These are phyloP conservation scores for Scheffersomyces titani DNA, from an alignment of 1,139 yeast genomes.

Conservation along the genomic window DNA sequence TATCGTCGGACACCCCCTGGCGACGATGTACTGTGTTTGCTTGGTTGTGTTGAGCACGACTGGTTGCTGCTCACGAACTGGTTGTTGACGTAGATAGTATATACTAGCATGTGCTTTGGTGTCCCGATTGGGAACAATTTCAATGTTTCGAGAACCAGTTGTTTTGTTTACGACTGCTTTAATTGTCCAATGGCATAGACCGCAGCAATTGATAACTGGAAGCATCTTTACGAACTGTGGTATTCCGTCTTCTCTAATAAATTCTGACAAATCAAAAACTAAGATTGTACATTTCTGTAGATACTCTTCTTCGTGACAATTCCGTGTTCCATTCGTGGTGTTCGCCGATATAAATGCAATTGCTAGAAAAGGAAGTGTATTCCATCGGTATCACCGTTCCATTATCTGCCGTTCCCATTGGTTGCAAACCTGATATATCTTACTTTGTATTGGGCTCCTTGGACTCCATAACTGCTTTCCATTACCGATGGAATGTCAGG, in stretches of 20 bases:
- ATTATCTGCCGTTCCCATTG: background rate
- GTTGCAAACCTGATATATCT: background rate
- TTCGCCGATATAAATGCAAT: background rate
- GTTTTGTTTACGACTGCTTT: background rate
- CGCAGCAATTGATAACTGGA: background rate
- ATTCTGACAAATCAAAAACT: background rate
- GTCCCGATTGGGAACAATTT: background rate
- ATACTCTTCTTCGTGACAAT: too few species aligned
- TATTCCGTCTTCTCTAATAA: background rate
- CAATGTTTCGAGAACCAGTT: background rate
- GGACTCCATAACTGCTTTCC: too few species aligned
- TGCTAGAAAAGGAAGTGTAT: background rate
- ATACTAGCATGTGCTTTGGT: background rate
- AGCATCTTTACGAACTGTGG: background rate
- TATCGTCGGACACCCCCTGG: background rate
- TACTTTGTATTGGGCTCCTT: too few species aligned
- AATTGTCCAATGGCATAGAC: background rate
- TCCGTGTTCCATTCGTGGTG: too few species aligned
- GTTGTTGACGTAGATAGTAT: background rate
- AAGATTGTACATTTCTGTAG: background rate
- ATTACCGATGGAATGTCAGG: too few species aligned
- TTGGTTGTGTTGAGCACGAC: background rate
- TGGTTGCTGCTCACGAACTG: background rate
- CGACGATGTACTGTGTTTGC: background rate
- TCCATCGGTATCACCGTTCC: background rate